A percentile compares a stretch with the other conserved stretches of the same genome.
phyloP scores from a whole-genome alignment of 108 stramenopile genomes.

The Mediolabrus comicus region DNA sequence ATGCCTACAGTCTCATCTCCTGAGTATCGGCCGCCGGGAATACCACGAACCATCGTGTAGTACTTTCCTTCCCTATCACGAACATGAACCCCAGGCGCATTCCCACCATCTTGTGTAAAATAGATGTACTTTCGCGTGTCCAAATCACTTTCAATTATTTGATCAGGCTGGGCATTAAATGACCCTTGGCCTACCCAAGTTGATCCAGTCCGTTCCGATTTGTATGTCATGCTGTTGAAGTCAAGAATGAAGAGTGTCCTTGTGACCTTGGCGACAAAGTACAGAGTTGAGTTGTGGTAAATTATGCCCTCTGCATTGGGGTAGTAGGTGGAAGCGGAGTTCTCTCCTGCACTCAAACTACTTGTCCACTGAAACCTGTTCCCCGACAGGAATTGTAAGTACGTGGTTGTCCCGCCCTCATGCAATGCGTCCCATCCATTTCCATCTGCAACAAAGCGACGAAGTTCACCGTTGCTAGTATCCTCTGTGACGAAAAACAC shows the following conservation, averaged over 20 bases:
- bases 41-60: neutral
- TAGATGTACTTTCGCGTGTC: neutral
- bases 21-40: neutral
- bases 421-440: slow-evolving; percentile 1
- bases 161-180: slow-evolving; percentile 50
- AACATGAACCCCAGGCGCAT: neutral
- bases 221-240: slow-evolving; percentile 42
- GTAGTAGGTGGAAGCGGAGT: slow-evolving; percentile 13
- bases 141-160: slow-evolving; percentile 1
- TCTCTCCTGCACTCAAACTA: neutral
- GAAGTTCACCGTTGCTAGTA: slow-evolving; percentile 35
- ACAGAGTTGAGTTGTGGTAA: slow-evolving; percentile 33
- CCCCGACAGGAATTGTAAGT: neutral
- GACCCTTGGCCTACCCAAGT: slow-evolving; percentile 20
- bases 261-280: slow-evolving; percentile 39
- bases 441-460: slow-evolving; percentile 6
- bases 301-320: slow-evolving; percentile 52
- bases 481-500: slow-evolving; percentile 58
- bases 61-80: neutral
- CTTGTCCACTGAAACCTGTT: slow-evolving; percentile 15
- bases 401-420: neutral
- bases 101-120: neutral
- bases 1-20: slow-evolving; percentile 9
- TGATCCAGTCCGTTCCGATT: slow-evolving; percentile 21
- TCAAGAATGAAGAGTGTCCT: slow-evolving; percentile 48